A percentile compares a stretch with the other conserved stretches of the same genome.
Evolutionary conservation across 164 flowering plant genomes (phyloP).

Genomic region (Nelumbo lutea): DNA sequence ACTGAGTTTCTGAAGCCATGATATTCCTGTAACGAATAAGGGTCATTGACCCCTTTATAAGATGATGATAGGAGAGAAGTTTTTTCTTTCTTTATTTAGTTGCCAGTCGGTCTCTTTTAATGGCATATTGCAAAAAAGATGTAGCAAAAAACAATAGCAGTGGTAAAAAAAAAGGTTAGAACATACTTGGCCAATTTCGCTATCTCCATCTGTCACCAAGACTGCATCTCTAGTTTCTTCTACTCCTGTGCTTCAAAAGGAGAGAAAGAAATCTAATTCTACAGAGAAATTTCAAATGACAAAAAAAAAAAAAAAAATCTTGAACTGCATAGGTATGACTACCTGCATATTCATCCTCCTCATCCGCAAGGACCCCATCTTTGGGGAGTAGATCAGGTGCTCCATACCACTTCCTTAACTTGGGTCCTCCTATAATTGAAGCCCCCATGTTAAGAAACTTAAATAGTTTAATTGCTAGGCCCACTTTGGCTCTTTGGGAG

Average conservation of each 20-base stretch:
- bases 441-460: not conserved
- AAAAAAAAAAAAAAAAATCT: not conserved
- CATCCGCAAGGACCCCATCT: conserved; percentile 47
- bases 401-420: conserved; percentile 96
- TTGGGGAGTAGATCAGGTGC: conserved; percentile 72
- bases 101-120: no score
- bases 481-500: no score
- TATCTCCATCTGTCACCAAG: conserved; percentile 87
- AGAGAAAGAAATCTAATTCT: not conserved
- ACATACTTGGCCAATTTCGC: conserved; percentile 87
- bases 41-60: no score
- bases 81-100: no score
- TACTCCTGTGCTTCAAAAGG: conserved; percentile 27
- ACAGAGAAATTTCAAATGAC: conserved; percentile 2
- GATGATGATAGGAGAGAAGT: no score
- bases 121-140: no score
- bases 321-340: not conserved
- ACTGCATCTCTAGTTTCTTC: conserved; percentile 80
- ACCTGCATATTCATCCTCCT: conserved; percentile 57
- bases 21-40: no score
- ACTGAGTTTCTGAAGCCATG: no score
- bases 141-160: not conserved
- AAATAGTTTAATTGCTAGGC: not conserved
- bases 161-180: not conserved
- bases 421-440: conserved; percentile 72